phyloP scores from a whole-genome alignment of 2,329 filamentous ascomycete species.

The Botrytis galanthina region DNA sequence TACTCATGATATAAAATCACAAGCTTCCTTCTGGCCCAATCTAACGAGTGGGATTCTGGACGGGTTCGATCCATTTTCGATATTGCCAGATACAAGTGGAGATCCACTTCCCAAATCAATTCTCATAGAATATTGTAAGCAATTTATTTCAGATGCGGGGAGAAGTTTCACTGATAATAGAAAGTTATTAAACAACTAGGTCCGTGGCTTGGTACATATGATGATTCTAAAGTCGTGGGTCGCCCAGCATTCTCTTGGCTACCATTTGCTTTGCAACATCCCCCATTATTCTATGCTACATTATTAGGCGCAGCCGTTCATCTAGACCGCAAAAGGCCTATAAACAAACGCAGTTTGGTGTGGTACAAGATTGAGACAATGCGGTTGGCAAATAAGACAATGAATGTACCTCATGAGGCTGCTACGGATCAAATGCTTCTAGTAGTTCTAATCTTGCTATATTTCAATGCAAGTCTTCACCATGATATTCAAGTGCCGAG shows the following conservation, averaged over 20 bases:
- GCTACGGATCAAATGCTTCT: constrained; percentile 31
- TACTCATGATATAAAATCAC: background rate
- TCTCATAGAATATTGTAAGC: constrained; percentile 17
- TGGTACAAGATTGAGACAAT: constrained; percentile 31
- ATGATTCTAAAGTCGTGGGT: constrained; percentile 18
- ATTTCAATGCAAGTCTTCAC: constrained; percentile 27
- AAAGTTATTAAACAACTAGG: constrained; percentile 24
- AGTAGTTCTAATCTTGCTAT: constrained; percentile 27
- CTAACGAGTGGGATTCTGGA: background rate
- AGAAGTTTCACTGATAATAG: background rate
- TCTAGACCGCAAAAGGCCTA: constrained; percentile 23
- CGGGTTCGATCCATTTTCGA: constrained; percentile 16
- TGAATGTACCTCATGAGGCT: constrained; percentile 23
- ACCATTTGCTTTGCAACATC: constrained; percentile 25
- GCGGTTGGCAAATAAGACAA: constrained; percentile 27
- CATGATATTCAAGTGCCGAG: background rate
- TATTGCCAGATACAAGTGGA: constrained; percentile 6
- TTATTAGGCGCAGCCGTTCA: constrained; percentile 29
- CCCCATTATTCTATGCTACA: constrained; percentile 29
- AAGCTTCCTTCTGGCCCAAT: background rate
- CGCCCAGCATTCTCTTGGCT: constrained; percentile 24
- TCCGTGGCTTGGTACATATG: constrained; percentile 26
- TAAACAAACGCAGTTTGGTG: constrained; percentile 23
- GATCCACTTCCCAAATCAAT: constrained; percentile 13
- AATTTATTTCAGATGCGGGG: no score